Base-by-base conservation (phyloP, 768 basidiomycete species). In the Nevesoporus exiguus region DNA sequence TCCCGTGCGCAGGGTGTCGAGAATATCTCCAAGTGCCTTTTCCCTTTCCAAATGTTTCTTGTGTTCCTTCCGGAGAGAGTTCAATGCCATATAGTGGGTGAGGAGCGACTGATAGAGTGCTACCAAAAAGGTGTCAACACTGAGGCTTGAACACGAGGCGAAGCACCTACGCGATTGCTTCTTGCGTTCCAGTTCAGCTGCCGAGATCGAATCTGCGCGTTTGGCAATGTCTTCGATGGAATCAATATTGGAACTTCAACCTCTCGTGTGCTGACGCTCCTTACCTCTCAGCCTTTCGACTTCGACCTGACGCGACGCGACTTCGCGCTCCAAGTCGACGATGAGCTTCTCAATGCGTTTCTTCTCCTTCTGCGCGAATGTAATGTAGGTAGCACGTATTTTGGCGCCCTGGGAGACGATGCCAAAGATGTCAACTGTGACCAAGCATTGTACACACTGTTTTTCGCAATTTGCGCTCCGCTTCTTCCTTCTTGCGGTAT, bases 281-380 rank as follows among this genome's bases (percentile, higher is more conserved):
- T 45, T 48, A 92, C 92, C 87, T 80, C 77, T 79, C 30, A 92
- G 76, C 54, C 81, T 81, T 51, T 83, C 80, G 5, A 88, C 86
- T 69, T 96, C 90, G 48, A 80, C 80, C 66, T 90, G 81, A 56
- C 80, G 78, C 17, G 72, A 75, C 39, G 71, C 71, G 36, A 97
- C 82, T 63, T 93, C 86, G 40, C 73, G 70, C 29, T 72, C 70
- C 31, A 84, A 64, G 25, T 77, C 70, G n/a, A 71, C 69, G 22
- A 92, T 67, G 37, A 84, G 78, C 8, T 70, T 77, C 65, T 95
- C 87, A 22, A 98, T 70, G 10, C 91, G 85, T 56, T 78, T 84
- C 80, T 90, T 90, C 79, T 98, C 97, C 72, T 89, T 91, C 56
- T 85, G 80, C 1, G 95, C 96, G 61, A 85, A 92, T 7, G 83